Evolutionary conservation across 2,329 filamentous ascomycete species (phyloP).

Genomic region (Xylariaceae sp.): DNA sequence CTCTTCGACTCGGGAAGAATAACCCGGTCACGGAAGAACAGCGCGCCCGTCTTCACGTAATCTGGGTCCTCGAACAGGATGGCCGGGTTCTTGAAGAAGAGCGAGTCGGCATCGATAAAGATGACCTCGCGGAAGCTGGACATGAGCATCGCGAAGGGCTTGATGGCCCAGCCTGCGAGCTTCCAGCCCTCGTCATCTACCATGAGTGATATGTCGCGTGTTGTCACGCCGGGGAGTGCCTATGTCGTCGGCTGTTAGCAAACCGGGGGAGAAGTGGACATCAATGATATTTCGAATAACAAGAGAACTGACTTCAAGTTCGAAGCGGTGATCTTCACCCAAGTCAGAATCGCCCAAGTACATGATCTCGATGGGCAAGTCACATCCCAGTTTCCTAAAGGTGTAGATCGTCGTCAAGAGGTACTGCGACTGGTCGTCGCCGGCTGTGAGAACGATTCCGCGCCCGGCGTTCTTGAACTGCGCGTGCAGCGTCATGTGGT

Average conservation of each 20-base stretch:
- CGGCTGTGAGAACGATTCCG: constrained; percentile 40
- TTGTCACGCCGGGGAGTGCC: constrained; percentile 36
- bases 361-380: constrained; percentile 35
- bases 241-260: constrained; percentile 3
- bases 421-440: constrained; percentile 38
- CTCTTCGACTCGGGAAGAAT: constrained; percentile 35
- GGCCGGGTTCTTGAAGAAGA: constrained; percentile 39
- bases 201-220: constrained; percentile 39
- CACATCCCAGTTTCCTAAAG: constrained; percentile 33
- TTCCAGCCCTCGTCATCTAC: constrained; percentile 40
- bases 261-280: background rate
- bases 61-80: constrained; percentile 38
- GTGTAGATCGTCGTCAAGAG: constrained; percentile 38
- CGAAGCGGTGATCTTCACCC: constrained; percentile 35
- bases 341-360: constrained; percentile 40
- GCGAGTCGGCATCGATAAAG: constrained; percentile 41
- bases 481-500: constrained; percentile 39
- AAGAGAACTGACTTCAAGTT: constrained; percentile 31
- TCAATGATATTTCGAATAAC: background rate
- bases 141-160: constrained; percentile 41
- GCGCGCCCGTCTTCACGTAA: constrained; percentile 37
- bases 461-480: constrained; percentile 37
- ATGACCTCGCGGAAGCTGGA: constrained; percentile 43
- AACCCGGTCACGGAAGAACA: constrained; percentile 42
- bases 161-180: constrained; percentile 40